phyloP scores from a whole-genome alignment of 139 green algal species.

The Gonium pectorale region DNA sequence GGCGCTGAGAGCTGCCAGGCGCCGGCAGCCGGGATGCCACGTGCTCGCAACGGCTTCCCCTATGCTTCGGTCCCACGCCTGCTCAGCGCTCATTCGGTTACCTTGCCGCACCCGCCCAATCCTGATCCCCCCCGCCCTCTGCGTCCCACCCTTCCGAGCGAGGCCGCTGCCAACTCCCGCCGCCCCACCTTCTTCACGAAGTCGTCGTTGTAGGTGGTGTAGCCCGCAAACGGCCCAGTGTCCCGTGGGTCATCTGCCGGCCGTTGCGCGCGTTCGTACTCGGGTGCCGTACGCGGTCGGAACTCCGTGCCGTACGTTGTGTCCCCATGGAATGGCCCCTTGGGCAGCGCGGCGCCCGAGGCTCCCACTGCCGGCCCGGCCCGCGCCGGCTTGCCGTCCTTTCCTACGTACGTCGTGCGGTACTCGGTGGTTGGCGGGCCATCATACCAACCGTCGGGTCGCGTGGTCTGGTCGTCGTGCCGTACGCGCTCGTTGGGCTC shows the following conservation, averaged over 20 bases:
- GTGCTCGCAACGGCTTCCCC: no score
- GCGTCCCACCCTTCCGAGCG: no score
- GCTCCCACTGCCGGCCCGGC: background rate
- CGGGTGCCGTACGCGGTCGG: constrained; percentile 21
- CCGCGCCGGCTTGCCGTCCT: constrained; percentile 21
- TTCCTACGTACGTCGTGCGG: background rate
- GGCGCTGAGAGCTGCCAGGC: no score
- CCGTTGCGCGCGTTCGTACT: background rate
- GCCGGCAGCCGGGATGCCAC: no score
- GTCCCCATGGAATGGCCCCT: background rate
- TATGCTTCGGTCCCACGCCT: no score
- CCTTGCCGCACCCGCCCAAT: no score
- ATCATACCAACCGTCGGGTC: constrained; percentile 39
- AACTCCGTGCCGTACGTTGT: constrained; percentile 42
- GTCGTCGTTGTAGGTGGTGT: constrained; percentile 21
- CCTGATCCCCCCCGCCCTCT: no score
- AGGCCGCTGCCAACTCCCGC: background rate
- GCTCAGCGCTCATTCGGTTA: no score
- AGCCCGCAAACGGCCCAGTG: constrained; percentile 6
- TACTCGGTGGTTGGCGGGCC: constrained; percentile 22
- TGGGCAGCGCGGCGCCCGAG: constrained; percentile 4
- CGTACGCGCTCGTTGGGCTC: background rate
- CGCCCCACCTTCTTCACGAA: constrained; percentile 22
- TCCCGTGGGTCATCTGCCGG: background rate
- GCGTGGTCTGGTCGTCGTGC: background rate